Evolutionary conservation across 441 rosid species (phyloP).

Genomic region (Erodium moschatum): DNA sequence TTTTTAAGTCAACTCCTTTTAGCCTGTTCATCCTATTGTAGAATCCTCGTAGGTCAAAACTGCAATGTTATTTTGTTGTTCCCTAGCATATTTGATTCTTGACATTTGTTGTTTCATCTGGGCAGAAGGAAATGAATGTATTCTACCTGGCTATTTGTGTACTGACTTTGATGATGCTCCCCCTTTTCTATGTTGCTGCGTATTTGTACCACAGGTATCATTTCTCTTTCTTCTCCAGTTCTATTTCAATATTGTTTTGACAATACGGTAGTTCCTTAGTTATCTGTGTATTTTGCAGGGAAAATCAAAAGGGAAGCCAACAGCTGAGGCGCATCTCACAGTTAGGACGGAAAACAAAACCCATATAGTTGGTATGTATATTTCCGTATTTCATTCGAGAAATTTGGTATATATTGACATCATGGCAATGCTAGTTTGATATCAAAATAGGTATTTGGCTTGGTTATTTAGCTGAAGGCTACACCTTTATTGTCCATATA

Average conservation of each 20-base stretch:
- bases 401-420: neutral
- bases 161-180: constrained; percentile 84
- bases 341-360: constrained; percentile 53
- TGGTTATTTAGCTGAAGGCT: too few species aligned
- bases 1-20: too few species aligned
- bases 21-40: constrained; percentile 9
- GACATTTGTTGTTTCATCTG: constrained; percentile 14
- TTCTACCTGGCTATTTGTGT: constrained; percentile 74
- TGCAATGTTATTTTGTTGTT: neutral
- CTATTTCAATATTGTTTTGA: constrained; percentile 12
- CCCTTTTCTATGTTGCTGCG: constrained; percentile 71
- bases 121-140: constrained; percentile 64
- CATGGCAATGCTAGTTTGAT: neutral
- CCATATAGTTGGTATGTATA: constrained; percentile 37
- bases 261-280: constrained; percentile 10
- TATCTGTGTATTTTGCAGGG: constrained; percentile 37
- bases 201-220: constrained; percentile 70
- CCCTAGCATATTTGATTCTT: constrained; percentile 2
- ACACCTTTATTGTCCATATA: too few species aligned
- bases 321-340: constrained; percentile 60
- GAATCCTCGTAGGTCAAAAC: neutral
- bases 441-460: neutral
- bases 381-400: neutral
- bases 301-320: constrained; percentile 62
- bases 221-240: constrained; percentile 11